phyloP scores from a whole-genome alignment of 2,329 filamentous ascomycete genomes.

The Metarhizium anisopliae region DNA sequence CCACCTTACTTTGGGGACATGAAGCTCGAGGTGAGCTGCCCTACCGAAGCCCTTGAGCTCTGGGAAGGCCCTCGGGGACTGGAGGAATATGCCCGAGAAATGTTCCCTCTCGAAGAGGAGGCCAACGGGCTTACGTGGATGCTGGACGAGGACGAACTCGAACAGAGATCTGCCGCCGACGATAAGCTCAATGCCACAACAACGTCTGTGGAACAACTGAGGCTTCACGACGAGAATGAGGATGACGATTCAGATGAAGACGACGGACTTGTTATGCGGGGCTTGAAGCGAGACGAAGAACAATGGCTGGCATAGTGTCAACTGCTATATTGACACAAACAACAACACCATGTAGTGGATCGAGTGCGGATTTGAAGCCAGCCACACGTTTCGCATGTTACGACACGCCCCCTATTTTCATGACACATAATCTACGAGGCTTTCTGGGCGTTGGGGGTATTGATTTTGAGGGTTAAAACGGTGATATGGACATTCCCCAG shows the following conservation, averaged over 20 bases:
- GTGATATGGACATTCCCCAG: not conserved
- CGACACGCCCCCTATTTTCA: not conserved
- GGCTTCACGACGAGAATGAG: conserved; percentile 32
- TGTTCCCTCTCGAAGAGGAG: conserved; percentile 89
- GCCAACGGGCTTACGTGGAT: conserved; percentile 95
- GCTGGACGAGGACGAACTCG: conserved; percentile 46
- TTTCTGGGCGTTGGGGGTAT: not conserved
- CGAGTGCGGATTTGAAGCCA: too few species aligned
- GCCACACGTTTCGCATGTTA: not conserved
- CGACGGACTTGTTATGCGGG: conserved; percentile 49
- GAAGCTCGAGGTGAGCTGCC: conserved; percentile 53
- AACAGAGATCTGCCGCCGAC: conserved; percentile 18
- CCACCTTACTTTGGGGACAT: conserved; percentile 55
- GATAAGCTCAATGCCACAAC: conserved; percentile 26
- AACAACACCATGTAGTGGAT: not conserved
- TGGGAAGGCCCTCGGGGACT: conserved; percentile 89
- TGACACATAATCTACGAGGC: not conserved
- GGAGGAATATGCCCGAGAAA: conserved; percentile 90
- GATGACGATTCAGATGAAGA: conserved; percentile 42
- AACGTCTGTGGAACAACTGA: conserved; percentile 28
- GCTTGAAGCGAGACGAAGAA: conserved; percentile 47
- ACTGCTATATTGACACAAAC: not conserved
- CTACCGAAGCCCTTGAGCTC: conserved; percentile 65
- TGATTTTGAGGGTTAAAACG: not conserved
- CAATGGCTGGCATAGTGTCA: conserved; percentile 43